Conservation (phyloP, 371 early-diverging fungal genomes). For the Mortierella sp. region DNA sequence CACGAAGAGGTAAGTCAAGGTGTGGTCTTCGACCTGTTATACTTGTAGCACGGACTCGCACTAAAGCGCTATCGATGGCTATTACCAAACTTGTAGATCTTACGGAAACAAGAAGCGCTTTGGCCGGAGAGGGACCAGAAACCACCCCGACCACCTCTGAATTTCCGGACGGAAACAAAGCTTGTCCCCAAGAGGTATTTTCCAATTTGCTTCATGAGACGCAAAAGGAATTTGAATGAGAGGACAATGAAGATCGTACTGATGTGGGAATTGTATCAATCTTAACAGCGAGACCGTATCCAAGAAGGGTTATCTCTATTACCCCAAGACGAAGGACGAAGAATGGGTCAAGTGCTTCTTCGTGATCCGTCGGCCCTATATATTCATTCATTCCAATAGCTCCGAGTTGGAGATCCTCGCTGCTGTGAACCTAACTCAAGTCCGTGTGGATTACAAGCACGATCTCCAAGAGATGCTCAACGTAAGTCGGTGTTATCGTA, state of each 20-base stretch:
- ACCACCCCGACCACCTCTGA: conserved; percentile 41
- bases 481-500: conserved; percentile 49
- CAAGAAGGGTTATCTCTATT: conserved; percentile 69
- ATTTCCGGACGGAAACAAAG: conserved; percentile 68
- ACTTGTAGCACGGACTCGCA: neutral
- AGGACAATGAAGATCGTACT: too few species aligned
- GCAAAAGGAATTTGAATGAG: too few species aligned
- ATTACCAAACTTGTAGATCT: conserved; percentile 45
- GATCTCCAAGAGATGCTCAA: conserved; percentile 74
- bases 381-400: conserved; percentile 77
- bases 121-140: conserved; percentile 53
- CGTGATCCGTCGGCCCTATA: conserved; percentile 86
- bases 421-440: conserved; percentile 78
- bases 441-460: conserved; percentile 75
- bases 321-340: conserved; percentile 71
- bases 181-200: conserved; percentile 65
- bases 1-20: conserved; percentile 60
- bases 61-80: neutral
- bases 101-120: conserved; percentile 63
- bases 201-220: too few species aligned
- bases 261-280: too few species aligned
- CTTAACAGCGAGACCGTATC: conserved; percentile 63
- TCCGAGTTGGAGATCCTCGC: conserved; percentile 75
- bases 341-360: conserved; percentile 85
- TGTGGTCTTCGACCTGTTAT: neutral